Evolutionary conservation across 164 flowering plant genomes (phyloP).

Genomic region (Aristolochia contorta): DNA sequence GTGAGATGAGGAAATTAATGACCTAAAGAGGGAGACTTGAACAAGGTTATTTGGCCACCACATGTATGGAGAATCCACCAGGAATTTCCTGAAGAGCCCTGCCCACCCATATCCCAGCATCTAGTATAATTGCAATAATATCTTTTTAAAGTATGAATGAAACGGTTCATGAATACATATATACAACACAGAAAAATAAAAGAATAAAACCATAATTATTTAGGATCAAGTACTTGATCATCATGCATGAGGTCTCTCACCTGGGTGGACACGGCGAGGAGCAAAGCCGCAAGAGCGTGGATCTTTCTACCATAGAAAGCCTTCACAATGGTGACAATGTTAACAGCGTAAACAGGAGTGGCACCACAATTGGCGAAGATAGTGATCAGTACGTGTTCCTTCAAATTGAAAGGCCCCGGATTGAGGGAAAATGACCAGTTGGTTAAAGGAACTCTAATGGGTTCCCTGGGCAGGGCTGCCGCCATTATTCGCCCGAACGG

Average conservation of each 20-base stretch:
- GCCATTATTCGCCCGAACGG: constrained; percentile 10
- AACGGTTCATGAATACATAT: neutral
- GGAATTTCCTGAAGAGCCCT: constrained; percentile 8
- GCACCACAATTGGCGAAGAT: constrained; percentile 11
- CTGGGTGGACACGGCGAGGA: constrained; percentile 8
- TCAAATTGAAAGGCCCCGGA: constrained; percentile 13
- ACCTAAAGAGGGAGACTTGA: constrained; percentile 12
- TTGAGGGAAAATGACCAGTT: constrained; percentile 9
- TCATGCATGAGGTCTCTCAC: too few relatives aligned
- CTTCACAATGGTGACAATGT: constrained; percentile 8
- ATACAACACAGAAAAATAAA: too few relatives aligned
- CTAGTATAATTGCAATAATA: neutral
- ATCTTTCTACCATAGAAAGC: constrained; percentile 8
- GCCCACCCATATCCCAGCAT: constrained; percentile 13
- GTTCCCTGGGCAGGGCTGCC: constrained; percentile 1
- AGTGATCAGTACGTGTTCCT: constrained; percentile 13
- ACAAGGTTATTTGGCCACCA: constrained; percentile 10
- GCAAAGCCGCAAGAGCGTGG: constrained; percentile 7
- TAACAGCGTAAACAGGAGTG: constrained; percentile 5
- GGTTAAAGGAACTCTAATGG: constrained; percentile 2
- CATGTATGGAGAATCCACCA: constrained; percentile 12
- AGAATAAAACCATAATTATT: too few relatives aligned
- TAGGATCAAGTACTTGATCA: too few relatives aligned
- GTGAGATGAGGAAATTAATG: neutral
- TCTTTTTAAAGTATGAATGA: neutral